Conservation (phyloP, 805 yeast species). For the Metschnikowia lachancei region DNA sequence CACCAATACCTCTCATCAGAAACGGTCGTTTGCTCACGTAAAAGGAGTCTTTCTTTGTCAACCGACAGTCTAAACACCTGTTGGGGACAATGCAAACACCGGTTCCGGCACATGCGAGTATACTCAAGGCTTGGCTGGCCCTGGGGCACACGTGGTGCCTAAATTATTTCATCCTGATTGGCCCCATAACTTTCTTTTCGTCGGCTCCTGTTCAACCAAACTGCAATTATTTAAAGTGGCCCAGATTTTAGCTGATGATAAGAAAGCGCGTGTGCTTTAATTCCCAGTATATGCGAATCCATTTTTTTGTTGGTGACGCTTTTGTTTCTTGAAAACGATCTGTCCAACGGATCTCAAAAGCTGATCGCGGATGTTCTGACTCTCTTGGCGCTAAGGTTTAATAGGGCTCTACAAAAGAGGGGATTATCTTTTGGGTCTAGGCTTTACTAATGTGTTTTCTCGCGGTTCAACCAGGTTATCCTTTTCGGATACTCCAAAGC, state of each 20-base stretch:
- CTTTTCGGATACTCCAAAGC: conserved; percentile 16
- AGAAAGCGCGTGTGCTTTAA: neutral
- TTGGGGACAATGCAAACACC: neutral
- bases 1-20: conserved; percentile 3
- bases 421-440: neutral
- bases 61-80: neutral
- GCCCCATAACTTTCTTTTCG: conserved; percentile 5
- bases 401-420: conserved; percentile 11
- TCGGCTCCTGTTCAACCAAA: neutral
- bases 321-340: conserved; percentile 15
- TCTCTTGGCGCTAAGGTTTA: conserved; percentile 4
- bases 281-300: neutral
- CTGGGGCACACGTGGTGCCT: neutral
- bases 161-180: neutral
- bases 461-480: conserved; percentile 12
- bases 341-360: conserved; percentile 15
- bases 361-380: conserved; percentile 15
- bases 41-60: conserved; percentile 4
- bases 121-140: neutral
- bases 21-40: neutral
- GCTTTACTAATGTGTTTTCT: neutral
- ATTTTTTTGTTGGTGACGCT: conserved; percentile 19
- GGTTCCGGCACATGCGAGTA: conserved; percentile 18
- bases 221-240: neutral
- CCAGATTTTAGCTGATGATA: conserved; percentile 1